Base-by-base conservation (phyloP, 805 yeast species). In the Grigorovia yakushimaensis region DNA sequence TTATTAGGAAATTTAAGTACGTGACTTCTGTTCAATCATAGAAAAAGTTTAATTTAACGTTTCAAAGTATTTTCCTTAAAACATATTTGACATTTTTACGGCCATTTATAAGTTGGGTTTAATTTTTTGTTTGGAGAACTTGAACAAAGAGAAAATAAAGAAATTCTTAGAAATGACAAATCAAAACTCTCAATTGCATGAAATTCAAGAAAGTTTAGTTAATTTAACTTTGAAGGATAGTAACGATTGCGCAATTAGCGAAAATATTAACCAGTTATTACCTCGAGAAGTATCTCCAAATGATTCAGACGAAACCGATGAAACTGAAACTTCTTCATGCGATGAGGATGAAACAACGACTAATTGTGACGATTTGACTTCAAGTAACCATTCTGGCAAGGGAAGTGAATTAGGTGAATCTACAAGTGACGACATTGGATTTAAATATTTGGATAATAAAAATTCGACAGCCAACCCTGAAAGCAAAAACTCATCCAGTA, bases 271-370 rank as follows among this genome's bases (percentile, higher is more conserved):
- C 39, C 49, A 54, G 20, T 49, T 52, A 23, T 43, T 59, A 27
- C 61, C 62, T 20, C 54, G 51, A 24, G 60, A 54, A 15, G 57
- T 58, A 4, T 56, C 63, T 3, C 52, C 60, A 15, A 30, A 51
- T 36, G 60, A 52, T 21, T 51, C 59, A 4, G 57, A 53, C 24
- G 52, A 44, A 18, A 54, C 43, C 4, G 54, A 49, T 17, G 54
- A 49, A 11, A 51, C 33, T 4, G 33, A 47, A 27, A 35, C 40
- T 23, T 30, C 42, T 9, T 39, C 47, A 9, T 21, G 18, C 19
- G 39, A 44, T 21, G 42, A 35, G 17, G 38, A 2, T 19, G 47
- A 44, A 19, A 35, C 23, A 33, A n/a, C 47, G 8, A 35, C 23
- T 18, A 27, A 44, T 21, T 39, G 22, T 18, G 42, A 22, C 2